These are phyloP conservation scores for Yamadazyma takamatsuzukensis DNA, from an alignment of 805 yeast species.

Conservation along the genomic window DNA sequence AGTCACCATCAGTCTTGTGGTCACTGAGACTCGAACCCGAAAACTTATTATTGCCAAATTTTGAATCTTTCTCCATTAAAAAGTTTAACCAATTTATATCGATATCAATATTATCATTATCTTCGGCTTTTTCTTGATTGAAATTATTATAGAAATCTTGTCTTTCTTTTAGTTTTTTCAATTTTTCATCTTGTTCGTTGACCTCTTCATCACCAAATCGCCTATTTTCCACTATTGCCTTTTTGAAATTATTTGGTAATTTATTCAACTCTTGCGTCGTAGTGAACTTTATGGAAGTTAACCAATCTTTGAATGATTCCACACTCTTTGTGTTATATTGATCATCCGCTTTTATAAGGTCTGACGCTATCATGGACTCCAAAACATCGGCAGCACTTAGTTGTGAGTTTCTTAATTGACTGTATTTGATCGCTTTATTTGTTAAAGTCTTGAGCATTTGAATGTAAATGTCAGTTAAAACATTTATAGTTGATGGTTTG, in stretches of 20 bases:
- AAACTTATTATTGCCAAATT: slow-evolving; percentile 30
- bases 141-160: slow-evolving; percentile 39
- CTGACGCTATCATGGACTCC: slow-evolving; percentile 62
- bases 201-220: slow-evolving; percentile 32
- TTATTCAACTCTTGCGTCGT: slow-evolving; percentile 11
- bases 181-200: slow-evolving; percentile 33
- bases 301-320: slow-evolving; percentile 38
- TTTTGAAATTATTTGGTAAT: slow-evolving; percentile 27
- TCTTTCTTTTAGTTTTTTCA: slow-evolving; percentile 31
- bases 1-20: slow-evolving; percentile 7
- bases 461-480: slow-evolving; percentile 72
- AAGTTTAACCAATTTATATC: slow-evolving; percentile 33
- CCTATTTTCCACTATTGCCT: slow-evolving; percentile 35
- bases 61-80: slow-evolving; percentile 30
- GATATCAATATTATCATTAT: slow-evolving; percentile 15
- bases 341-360: slow-evolving; percentile 52
- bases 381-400: slow-evolving; percentile 64
- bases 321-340: slow-evolving; percentile 33
- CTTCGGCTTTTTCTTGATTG: slow-evolving; percentile 17
- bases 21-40: slow-evolving; percentile 3
- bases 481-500: slow-evolving; percentile 65
- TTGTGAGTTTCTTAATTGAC: slow-evolving; percentile 41
- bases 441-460: slow-evolving; percentile 58
- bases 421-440: slow-evolving; percentile 45
- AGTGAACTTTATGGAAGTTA: slow-evolving; percentile 22